Base-by-base conservation (phyloP, 352 stramenopile genomes). In the Globisporangium cylindrosporum region DNA sequence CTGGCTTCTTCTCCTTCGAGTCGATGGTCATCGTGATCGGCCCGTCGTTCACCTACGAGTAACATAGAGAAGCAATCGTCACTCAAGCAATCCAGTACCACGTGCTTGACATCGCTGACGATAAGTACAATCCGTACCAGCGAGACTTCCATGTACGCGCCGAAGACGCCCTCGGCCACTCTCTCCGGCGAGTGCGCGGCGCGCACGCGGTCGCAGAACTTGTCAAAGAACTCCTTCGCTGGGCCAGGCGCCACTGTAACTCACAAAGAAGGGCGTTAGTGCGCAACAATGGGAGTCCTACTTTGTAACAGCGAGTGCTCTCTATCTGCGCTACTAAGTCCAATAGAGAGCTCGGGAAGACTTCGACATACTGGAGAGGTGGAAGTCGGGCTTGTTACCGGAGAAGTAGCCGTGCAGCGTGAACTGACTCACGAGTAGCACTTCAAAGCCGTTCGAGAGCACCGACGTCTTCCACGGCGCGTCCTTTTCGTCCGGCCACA, bases 391-490 rank as follows among this genome's bases (percentile, higher is more conserved):
- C 54, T 94, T 96, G 79, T 96, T 96, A 69, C 88, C 88, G 1
- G 70, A 67, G 51, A 96, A 88, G 68, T 86, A 91, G 15, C 85
- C 86, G 67, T 93, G 79, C 49, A 96, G 76, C 51, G 88, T 96
- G 73, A 96, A 96, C 70, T 96, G 88, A 68, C 87, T 95, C 62
- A 96, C 86, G n/a, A 96, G 68, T 48, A 96, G 69, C 72, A 96
- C 81, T n/a, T 94, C 80, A 57, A 79, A 85, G 58, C 78, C 82
- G 38, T 89, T 90, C 38, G 57, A 78, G 48, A 78, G 81, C 58
- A 92, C 69, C 4, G 86, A 94, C 22, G 67, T 80, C 64, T 89
- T 91, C 88, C 88, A 96, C 24, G 74, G 36, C 3, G 68, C 68
- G 3, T 72, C 77, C 20, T 81, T 79, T 9, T 80, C 78, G 14